Evolutionary conservation across 2,329 filamentous ascomycete genomes (phyloP).

Genomic region (Aureobasidium pullulans): DNA sequence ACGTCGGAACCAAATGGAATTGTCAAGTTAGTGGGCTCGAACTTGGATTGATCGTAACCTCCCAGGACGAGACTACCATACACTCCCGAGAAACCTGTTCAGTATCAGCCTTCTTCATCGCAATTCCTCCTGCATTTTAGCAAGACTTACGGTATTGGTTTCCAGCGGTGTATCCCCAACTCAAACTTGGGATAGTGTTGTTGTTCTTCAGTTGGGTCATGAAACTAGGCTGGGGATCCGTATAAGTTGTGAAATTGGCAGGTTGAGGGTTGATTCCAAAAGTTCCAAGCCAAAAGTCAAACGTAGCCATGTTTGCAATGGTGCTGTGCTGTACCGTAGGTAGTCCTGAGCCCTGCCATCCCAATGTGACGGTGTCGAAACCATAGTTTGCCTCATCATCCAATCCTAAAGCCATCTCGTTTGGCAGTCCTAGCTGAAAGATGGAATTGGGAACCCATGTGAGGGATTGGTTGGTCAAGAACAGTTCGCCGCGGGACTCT

Average conservation of each 20-base stretch:
- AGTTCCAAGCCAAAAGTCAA: constrained; percentile 27
- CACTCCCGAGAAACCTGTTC: constrained; percentile 23
- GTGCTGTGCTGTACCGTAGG: constrained; percentile 24
- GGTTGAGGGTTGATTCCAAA: constrained; percentile 29
- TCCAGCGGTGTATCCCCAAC: constrained; percentile 33
- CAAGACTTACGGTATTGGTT: constrained; percentile 26
- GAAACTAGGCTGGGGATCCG: constrained; percentile 29
- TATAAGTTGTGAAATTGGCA: constrained; percentile 30
- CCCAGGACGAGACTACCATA: constrained; percentile 32
- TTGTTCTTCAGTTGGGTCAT: constrained; percentile 26
- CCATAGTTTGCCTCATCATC: constrained; percentile 24
- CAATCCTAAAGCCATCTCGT: constrained; percentile 45
- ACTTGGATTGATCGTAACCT: constrained; percentile 32
- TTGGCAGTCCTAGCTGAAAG: constrained; percentile 50
- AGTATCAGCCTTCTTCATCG: neutral
- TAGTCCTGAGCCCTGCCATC: constrained; percentile 28
- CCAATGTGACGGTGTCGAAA: constrained; percentile 28
- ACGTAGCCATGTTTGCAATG: constrained; percentile 18
- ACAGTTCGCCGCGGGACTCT: constrained; percentile 31
- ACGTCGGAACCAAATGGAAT: constrained; percentile 26
- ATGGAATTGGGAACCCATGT: constrained; percentile 55
- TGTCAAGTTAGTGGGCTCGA: constrained; percentile 26
- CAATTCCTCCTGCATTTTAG: neutral
- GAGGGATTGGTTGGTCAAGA: constrained; percentile 46
- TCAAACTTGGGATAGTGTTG: constrained; percentile 28